Base-by-base conservation (phyloP, 805 yeast genomes). In the Millerozyma acaciae region DNA sequence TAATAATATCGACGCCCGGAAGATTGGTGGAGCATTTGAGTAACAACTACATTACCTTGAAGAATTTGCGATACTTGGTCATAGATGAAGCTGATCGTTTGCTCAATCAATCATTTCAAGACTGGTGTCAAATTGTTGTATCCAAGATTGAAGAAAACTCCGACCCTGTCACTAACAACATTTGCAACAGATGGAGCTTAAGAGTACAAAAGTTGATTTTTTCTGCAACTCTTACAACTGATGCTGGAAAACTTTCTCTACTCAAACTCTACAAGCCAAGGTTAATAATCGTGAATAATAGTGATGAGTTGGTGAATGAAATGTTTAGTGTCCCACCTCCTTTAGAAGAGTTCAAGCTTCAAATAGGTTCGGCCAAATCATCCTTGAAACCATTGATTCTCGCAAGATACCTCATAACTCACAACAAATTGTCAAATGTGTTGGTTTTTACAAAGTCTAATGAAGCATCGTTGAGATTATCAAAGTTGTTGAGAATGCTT, bases 221-320 rank as follows among this genome's bases (percentile, higher is more conserved):
- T 51, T 81, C 94, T 31, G 98, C 99, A 6, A 93, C 99, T 1
- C 70, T 93, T 33, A 87, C 97, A 3, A 81, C 96, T 2, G 95
- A 89, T 54, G 85, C 97, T 0, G 95, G 93, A 18, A 86, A 84
- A 51, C 63, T 93, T 35, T 73, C 90, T 6, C 73, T 76, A 28
- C 68, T 93, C 38, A 76, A 80, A 32, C 74, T 93, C 41, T 65
- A 66, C 37, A 70, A 68, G 44, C 97, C 94, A n/a, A 70, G 80
- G 48, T 57, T 93, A 30, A 65, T 85, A 25, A 78, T 87, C 37
- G 81, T 89, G 28, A 85, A 88, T 39, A 75, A 75, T 32, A 61
- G 70, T 27, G 57, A 68, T 21, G 51, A 53, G 22, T 50, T 71
- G 40, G 70, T 65, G 13, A 65, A 63, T 37, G 83, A 78, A 45